Base-by-base conservation (phyloP, 1,139 yeast species). In the Protomyces macrosporus region DNA sequence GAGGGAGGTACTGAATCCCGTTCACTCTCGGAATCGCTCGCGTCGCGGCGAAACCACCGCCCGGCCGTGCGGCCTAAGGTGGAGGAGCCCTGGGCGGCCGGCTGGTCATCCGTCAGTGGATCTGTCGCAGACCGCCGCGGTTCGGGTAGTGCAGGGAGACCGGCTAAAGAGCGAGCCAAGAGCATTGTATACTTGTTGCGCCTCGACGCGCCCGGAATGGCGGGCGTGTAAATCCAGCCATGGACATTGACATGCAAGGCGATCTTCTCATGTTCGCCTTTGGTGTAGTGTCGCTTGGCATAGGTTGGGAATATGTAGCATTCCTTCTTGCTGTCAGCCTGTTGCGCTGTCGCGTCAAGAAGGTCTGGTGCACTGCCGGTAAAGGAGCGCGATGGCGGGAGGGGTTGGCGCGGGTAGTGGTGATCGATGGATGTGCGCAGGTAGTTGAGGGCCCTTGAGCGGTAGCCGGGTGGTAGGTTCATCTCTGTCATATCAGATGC, bases 191-290 rank as follows among this genome's bases (percentile, higher is more conserved):
- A 56, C 35, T 65, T 35, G 48, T 66, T 67, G 34, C 66, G 68
- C 9, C 69, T 65, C 23, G 65, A 64, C 33, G 54, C 66, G 5
- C 68, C 68, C 12, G 69, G 55, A 6, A 54, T 45, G 12, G 53
- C 60, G 6, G 65, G 67, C 5, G 66, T 68, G 50, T 36, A 67
- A 3, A 68, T 60, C 69, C 69, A 68, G 14, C 69, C 69, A 9
- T 68, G 62, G 34, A 68, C 60, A 45, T 67, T 67, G 50, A 68
- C 55, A 16, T 65, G 53, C 16, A 67, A 35, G 54, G 65, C 32
- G 4, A 42, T 23, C 48, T 30, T 42, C 16, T 42, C 48, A 30
- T 30, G 48, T 3, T 30, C 48, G 6, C 30, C 48, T 23, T 42
- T 30, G 32, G 16, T 23, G 32, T 42, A 42, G 33, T 42, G 48